These are phyloP conservation scores for Kluyveromyces starmeri DNA, from an alignment of 805 yeast species.

Conservation along the genomic window DNA sequence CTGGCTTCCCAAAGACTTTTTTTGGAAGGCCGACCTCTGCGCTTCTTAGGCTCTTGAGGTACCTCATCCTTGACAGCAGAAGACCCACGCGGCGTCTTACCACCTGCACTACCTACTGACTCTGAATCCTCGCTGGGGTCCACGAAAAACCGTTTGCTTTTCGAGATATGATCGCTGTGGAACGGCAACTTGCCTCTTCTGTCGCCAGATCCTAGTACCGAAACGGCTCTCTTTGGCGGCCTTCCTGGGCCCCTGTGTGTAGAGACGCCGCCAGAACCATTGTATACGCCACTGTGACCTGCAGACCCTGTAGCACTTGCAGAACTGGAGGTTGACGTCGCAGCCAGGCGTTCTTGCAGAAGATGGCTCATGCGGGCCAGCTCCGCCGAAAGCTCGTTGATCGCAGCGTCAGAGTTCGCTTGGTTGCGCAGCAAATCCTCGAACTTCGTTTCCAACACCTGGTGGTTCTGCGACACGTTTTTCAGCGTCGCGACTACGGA, in stretches of 20 bases:
- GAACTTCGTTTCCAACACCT: constrained; percentile 28
- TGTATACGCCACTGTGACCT: background rate
- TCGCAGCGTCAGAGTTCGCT: constrained; percentile 28
- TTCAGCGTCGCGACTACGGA: constrained; percentile 21
- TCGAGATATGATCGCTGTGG: constrained; percentile 22
- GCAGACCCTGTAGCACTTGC: background rate
- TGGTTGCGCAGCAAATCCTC: constrained; percentile 30
- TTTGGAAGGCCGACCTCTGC: constrained; percentile 29
- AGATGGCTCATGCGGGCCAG: constrained; percentile 6
- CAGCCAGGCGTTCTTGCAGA: constrained; percentile 5
- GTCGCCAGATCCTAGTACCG: constrained; percentile 5
- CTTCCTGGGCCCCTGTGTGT: constrained; percentile 28
- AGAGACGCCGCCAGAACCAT: background rate
- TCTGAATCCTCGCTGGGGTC: constrained; percentile 17
- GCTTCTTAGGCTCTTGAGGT: constrained; percentile 14
- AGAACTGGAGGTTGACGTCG: background rate
- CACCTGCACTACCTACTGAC: constrained; percentile 2
- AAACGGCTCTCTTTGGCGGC: constrained; percentile 14
- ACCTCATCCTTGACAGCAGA: constrained; percentile 4
- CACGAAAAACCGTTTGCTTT: constrained; percentile 24
- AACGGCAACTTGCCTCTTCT: constrained; percentile 21
- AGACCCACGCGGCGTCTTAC: background rate
- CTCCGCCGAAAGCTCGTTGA: constrained; percentile 15
- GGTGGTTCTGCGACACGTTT: constrained; percentile 26
- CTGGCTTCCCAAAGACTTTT: constrained; percentile 4